Evolutionary conservation across 495 filamentous ascomycete species (phyloP).

Genomic region (Rhizodiscina lignyota): DNA sequence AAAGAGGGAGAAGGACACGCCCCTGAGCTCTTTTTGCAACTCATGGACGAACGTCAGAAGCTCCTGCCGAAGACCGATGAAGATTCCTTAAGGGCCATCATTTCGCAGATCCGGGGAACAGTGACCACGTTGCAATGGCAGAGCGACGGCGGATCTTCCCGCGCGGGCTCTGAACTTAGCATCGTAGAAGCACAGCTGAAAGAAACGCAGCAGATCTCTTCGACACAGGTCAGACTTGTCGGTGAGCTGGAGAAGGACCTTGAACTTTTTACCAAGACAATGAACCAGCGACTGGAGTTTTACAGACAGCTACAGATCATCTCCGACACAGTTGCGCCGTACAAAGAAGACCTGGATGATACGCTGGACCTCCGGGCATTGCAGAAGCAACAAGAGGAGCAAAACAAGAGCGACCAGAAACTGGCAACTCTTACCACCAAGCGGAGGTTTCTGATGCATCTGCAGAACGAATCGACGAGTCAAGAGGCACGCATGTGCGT

Average conservation of each 20-base stretch:
- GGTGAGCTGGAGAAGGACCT: conserved; percentile 49
- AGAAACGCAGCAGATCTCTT: conserved; percentile 39
- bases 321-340: conserved; percentile 68
- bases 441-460: conserved; percentile 50
- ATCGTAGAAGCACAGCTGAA: conserved; percentile 40
- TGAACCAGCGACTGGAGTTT: conserved; percentile 72
- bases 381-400: conserved; percentile 17
- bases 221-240: conserved; percentile 46
- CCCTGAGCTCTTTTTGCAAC: conserved; percentile 46
- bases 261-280: conserved; percentile 54
- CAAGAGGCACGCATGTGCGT: conserved; percentile 51
- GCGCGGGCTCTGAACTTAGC: conserved; percentile 46
- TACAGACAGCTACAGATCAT: conserved; percentile 79
- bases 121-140: conserved; percentile 44
- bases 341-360: conserved; percentile 39
- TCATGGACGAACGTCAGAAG: conserved; percentile 37
- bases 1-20: conserved; percentile 47
- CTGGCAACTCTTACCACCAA: conserved; percentile 48
- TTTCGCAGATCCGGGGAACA: conserved; percentile 50
- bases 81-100: conserved; percentile 49
- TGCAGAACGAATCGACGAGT: conserved; percentile 38
- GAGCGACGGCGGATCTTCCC: conserved; percentile 37
- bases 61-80: conserved; percentile 34
- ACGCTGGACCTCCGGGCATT: conserved; percentile 24
- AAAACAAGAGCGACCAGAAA: conserved; percentile 25